A percentile compares a stretch with the other conserved stretches of the same genome.
These are phyloP conservation scores for Alternaria gaisen DNA, from an alignment of 2,329 filamentous ascomycete species.

Conservation along the genomic window DNA sequence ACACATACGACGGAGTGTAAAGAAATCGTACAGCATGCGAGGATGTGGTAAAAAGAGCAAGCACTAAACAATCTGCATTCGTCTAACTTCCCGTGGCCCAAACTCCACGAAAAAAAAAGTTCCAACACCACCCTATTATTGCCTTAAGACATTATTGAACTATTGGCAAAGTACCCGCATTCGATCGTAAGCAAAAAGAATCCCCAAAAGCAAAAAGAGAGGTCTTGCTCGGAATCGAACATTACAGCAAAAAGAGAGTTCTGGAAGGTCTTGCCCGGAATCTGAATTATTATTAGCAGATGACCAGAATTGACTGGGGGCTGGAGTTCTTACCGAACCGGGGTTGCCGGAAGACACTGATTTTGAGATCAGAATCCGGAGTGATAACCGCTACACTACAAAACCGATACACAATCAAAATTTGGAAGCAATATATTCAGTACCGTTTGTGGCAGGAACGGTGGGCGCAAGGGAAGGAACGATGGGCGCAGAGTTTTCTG, in stretches of 20 bases:
- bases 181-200: not conserved
- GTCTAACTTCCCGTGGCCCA: too few relatives aligned
- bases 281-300: too few relatives aligned
- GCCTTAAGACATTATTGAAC: accelerated
- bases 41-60: not conserved
- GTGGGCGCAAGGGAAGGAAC: not conserved
- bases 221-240: constrained; percentile 37
- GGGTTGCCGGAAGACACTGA: constrained; percentile 35
- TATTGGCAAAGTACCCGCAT: not conserved
- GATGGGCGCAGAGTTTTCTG: not conserved
- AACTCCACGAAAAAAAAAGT: not conserved
- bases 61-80: too few relatives aligned
- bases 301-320: too few relatives aligned
- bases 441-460: not conserved
- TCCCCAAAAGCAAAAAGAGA: constrained; percentile 1
- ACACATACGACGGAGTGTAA: not conserved
- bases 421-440: not conserved
- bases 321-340: constrained; percentile 14
- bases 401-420: constrained; percentile 10
- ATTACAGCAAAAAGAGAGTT: too few relatives aligned
- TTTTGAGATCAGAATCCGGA: constrained; percentile 35
- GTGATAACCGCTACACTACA: constrained; percentile 40
- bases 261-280: too few relatives aligned
- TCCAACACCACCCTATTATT: not conserved
- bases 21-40: accelerated